These are phyloP conservation scores for Fistulinella prunicolor DNA, from an alignment of 768 basidiomycete genomes.

Conservation along the genomic window DNA sequence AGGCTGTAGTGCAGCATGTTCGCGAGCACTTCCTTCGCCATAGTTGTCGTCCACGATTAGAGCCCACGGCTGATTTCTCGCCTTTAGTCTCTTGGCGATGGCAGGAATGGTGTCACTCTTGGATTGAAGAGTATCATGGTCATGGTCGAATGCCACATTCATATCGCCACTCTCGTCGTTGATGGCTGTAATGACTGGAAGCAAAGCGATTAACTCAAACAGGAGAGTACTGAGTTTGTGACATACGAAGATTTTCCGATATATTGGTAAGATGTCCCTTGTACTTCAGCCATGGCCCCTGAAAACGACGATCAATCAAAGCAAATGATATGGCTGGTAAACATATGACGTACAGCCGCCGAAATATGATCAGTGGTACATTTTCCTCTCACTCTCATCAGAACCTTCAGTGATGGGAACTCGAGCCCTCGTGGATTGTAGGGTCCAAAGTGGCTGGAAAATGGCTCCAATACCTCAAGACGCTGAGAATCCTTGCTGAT, in stretches of 20 bases:
- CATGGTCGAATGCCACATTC: conserved; percentile 85
- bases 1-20: conserved; percentile 96
- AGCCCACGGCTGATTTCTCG: conserved; percentile 85
- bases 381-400: conserved; percentile 94
- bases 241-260: conserved; percentile 88
- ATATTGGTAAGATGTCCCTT: conserved; percentile 97
- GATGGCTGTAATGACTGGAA: conserved; percentile 83
- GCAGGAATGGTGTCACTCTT: conserved; percentile 81
- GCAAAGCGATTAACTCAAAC: conserved; percentile 3
- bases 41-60: conserved; percentile 95
- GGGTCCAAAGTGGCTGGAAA: conserved; percentile 66
- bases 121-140: conserved; percentile 42
- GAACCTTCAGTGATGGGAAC: conserved; percentile 75
- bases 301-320: conserved; percentile 7
- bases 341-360: conserved; percentile 69
- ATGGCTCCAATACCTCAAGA: conserved; percentile 84
- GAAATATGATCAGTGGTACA: conserved; percentile 99
- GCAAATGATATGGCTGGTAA: background rate
- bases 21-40: conserved; percentile 96
- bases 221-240: background rate
- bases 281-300: conserved; percentile 99
- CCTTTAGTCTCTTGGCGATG: conserved; percentile 86
- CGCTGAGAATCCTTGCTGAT: conserved; percentile 80
- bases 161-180: conserved; percentile 95
- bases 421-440: conserved; percentile 59